These are phyloP conservation scores for Sugiyamaella mastotermitis DNA, from an alignment of 805 yeast genomes.

Conservation along the genomic window DNA sequence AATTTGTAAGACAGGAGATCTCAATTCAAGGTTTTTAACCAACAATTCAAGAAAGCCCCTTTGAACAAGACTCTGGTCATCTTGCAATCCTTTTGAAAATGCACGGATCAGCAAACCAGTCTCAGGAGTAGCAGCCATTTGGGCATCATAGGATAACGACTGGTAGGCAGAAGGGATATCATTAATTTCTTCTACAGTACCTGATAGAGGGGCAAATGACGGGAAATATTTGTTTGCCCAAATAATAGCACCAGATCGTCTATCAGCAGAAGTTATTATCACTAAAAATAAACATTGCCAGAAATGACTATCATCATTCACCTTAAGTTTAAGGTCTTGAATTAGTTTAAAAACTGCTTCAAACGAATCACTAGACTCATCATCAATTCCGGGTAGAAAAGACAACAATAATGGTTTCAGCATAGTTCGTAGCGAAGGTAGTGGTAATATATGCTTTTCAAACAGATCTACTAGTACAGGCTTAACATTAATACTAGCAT, in stretches of 20 bases:
- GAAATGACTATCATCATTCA: slow-evolving; percentile 66
- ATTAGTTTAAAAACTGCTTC: slow-evolving; percentile 52
- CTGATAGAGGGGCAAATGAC: slow-evolving; percentile 30
- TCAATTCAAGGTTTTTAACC: slow-evolving; percentile 58
- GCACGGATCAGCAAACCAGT: slow-evolving; percentile 75
- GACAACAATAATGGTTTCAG: slow-evolving; percentile 68
- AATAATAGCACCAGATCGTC: slow-evolving; percentile 74
- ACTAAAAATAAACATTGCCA: slow-evolving; percentile 80
- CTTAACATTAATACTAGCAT: slow-evolving; percentile 83
- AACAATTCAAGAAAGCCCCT: slow-evolving; percentile 85
- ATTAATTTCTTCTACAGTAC: slow-evolving; percentile 14
- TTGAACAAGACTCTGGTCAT: slow-evolving; percentile 65
- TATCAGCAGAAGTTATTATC: slow-evolving; percentile 71
- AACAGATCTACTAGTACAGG: slow-evolving; percentile 66
- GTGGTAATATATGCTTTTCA: slow-evolving; percentile 44
- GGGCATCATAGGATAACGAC: slow-evolving; percentile 45
- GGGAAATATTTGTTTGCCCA: slow-evolving; percentile 72
- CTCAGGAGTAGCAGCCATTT: slow-evolving; percentile 63
- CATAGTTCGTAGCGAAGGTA: slow-evolving; percentile 51
- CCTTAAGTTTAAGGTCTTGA: slow-evolving; percentile 49
- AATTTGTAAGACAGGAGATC: slow-evolving; percentile 48
- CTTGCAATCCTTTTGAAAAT: slow-evolving; percentile 61
- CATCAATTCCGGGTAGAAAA: slow-evolving; percentile 84
- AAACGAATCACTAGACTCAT: slow-evolving; percentile 82
- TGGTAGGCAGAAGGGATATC: slow-evolving; percentile 28